Evolutionary conservation across 208 protist species (phyloP).

Genomic region (Jaenimonas drosophilae): DNA sequence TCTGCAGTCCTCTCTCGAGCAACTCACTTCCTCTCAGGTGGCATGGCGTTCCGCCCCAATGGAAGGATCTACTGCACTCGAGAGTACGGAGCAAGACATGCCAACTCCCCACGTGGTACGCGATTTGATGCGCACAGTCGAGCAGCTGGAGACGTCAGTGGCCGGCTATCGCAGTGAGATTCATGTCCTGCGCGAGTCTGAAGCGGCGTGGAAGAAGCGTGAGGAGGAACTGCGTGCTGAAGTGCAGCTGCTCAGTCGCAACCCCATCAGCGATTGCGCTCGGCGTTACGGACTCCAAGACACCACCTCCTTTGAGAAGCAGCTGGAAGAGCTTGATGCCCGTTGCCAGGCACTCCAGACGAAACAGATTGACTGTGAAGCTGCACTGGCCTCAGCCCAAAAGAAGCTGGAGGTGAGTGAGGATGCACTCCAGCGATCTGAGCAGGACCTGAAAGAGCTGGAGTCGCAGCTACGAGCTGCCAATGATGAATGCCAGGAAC

Average conservation of each 20-base stretch:
- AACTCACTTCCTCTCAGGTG: too few relatives aligned
- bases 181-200: slow-evolving; percentile 19
- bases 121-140: slow-evolving; percentile 14
- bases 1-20: too few relatives aligned
- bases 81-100: too few relatives aligned
- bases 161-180: slow-evolving; percentile 27
- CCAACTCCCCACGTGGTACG: too few relatives aligned
- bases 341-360: neutral
- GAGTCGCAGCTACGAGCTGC: neutral
- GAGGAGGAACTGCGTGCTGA: slow-evolving; percentile 42
- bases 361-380: neutral
- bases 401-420: slow-evolving; percentile 3
- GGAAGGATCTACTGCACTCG: too few relatives aligned
- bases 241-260: slow-evolving; percentile 41
- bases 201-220: slow-evolving; percentile 37
- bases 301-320: slow-evolving; percentile 35
- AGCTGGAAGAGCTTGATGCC: slow-evolving; percentile 13
- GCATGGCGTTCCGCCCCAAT: too few relatives aligned
- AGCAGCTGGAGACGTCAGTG: slow-evolving; percentile 17
- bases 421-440: neutral
- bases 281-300: slow-evolving; percentile 59
- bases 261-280: slow-evolving; percentile 61
- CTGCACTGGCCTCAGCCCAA: neutral
- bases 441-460: neutral
- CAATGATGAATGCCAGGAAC: too few relatives aligned